Evolutionary conservation across 148 eudicot genomes (phyloP), one percentile per base, ranked within the genome.

Genomic region (Oxyria digyna): DNA sequence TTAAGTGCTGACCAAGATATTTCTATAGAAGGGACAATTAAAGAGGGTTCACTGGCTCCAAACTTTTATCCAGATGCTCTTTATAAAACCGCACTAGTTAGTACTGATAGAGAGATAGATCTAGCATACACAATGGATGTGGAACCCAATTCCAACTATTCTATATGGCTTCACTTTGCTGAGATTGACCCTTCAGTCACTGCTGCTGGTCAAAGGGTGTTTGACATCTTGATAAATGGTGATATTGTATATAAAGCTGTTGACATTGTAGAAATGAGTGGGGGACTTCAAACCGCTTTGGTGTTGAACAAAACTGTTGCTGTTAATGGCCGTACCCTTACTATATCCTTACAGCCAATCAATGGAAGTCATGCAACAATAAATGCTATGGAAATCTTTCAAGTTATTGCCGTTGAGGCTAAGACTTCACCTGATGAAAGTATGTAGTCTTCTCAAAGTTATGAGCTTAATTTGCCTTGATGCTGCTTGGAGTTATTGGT

Each of bases 151-250:
- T 81, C 87, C 69, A 91, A 95, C 77, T 95, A 91, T 75, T 91
- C 97, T 38, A 71, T 95, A 54, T 95, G 99, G 99, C 79, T 95
- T 41, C 99, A 95, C 74, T 95, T 95, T 83, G 89, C 97, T 0
- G 99, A 95, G 82, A 91, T 91, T 73, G 96, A 91, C 78, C 79
- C 96, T 72, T 85, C 89, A 40, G 69, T 95, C 8, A 88, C 87
- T 41, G 84, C 74, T 37, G 74, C 69, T 17, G 93, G 97, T 43
- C 81, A 91, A 74, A 82, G 99, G 85, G 83, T 91, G n/a, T 88
- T 95, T 82, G 82, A 91, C 72, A 72, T 95, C 42, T 74, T 79
- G 78, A 78, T 95, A 65, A 95, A 95, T 70, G 94, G 97, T 31
- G 91, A 87, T 76, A 55, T 80, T 68, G 78, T 10, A 32, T 91